These are phyloP conservation scores for Alloascoidea africana DNA, from an alignment of 805 yeast species.

Conservation along the genomic window DNA sequence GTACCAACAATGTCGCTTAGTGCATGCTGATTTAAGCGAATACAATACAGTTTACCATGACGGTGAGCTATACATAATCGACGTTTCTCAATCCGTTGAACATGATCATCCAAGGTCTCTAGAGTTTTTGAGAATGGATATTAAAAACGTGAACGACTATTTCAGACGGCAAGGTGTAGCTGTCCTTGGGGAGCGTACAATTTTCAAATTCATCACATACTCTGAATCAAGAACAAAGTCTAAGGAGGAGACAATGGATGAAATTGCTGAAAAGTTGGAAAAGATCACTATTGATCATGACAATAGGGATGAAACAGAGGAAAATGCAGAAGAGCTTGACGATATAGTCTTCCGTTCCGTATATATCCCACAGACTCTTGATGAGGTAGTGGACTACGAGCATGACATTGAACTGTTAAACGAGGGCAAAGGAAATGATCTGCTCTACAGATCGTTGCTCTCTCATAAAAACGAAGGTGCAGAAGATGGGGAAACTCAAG, in stretches of 20 bases:
- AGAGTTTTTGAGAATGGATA: slow-evolving; percentile 94
- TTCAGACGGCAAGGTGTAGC: slow-evolving; percentile 61
- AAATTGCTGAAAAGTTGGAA: slow-evolving; percentile 17
- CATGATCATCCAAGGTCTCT: slow-evolving; percentile 96
- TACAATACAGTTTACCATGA: slow-evolving; percentile 79
- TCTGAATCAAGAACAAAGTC: slow-evolving; percentile 20
- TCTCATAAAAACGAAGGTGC: slow-evolving; percentile 4
- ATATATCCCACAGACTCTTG: slow-evolving; percentile 57
- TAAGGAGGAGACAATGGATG: slow-evolving; percentile 19
- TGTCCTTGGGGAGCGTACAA: slow-evolving; percentile 66
- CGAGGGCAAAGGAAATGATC: slow-evolving; percentile 67
- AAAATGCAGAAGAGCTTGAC: slow-evolving; percentile 40
- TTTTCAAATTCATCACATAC: slow-evolving; percentile 59
- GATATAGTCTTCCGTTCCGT: slow-evolving; percentile 83
- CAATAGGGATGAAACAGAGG: slow-evolving; percentile 21
- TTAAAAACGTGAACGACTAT: slow-evolving; percentile 85
- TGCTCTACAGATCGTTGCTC: slow-evolving; percentile 28
- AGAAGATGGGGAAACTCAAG: slow-evolving; percentile 7
- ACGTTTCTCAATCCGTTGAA: slow-evolving; percentile 94
- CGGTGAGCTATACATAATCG: slow-evolving; percentile 69
- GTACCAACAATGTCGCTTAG: slow-evolving; percentile 77
- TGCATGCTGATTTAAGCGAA: slow-evolving; percentile 95
- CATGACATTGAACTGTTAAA: slow-evolving; percentile 53
- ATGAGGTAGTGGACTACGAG: slow-evolving; percentile 37
- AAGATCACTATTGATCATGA: slow-evolving; percentile 14